Evolutionary conservation across 2,329 filamentous ascomycete species (phyloP), one percentile per base, ranked within the genome.

Genomic region (Monosporascus sp.): DNA sequence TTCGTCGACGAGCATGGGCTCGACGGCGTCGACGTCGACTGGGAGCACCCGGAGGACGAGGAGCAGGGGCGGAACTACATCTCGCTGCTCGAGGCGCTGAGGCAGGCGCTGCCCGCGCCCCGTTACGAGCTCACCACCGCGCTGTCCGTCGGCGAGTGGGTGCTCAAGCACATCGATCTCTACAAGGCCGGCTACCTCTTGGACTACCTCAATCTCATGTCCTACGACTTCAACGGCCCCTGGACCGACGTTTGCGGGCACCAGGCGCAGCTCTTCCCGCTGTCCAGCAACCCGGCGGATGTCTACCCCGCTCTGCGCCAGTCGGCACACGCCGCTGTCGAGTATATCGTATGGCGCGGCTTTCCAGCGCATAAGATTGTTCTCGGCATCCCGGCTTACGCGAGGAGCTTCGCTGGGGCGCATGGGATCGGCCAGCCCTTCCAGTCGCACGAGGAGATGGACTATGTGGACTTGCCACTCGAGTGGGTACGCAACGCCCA

Each of bases 21-120:
- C 11, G 83, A 88, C 61, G 85, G 85, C 2, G 78, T 87, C 31
- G 85, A 88, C 58, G 79, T 88, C 60, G 85, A 88, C 66, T 88
- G 85, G 85, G 85, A 88, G 61, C 82, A 87, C 54, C 84, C 85
- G 1, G 70, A 76, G 5, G 73, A 79, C 55, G 59, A 71, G 0
- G 70, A 76, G 11, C 72, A 84, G 57, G 84, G 84, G 14, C 62
- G 69, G n/a, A 73, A 85, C 62, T 88, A 82, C 61, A 65, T 86
- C 49, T 69, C 72, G 20, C 73, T 87, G 20, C 74, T 88, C 2
- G 70, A 76, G 3, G 71, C 73, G n/a, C 69, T 86, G 37, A 79
- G 85, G 48, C 67, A 73, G 8, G 72, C 71, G 4, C 70, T 88
- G 26, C 84, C 84, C 2, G 68, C 75, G 6, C 78, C 81, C 0